phyloP scores from a whole-genome alignment of 2,329 filamentous ascomycete genomes.

The Colletotrichum orbiculare region DNA sequence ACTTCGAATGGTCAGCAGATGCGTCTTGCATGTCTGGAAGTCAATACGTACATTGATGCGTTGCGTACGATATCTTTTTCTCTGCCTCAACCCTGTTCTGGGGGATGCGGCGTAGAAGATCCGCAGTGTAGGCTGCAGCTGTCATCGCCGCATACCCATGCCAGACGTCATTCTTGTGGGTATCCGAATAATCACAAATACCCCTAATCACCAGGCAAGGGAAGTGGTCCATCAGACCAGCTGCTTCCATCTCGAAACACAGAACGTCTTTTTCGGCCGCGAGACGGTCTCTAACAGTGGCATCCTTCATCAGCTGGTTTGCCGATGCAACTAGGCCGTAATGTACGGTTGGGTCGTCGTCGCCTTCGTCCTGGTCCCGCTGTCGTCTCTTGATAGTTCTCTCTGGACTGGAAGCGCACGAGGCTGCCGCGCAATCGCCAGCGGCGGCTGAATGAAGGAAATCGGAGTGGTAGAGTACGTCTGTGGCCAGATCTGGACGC shows the following conservation, averaged over 20 bases:
- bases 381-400: too few species aligned
- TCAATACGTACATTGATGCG: neutral
- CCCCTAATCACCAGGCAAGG: constrained; percentile 52
- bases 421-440: neutral
- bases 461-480: neutral
- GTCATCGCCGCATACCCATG: constrained; percentile 48
- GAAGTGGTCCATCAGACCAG: constrained; percentile 42
- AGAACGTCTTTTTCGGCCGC: constrained; percentile 33
- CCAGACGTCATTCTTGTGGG: constrained; percentile 51
- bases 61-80: neutral
- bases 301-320: constrained; percentile 51
- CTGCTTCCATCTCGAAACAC: constrained; percentile 47
- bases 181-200: constrained; percentile 54
- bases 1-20: neutral
- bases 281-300: constrained; percentile 43
- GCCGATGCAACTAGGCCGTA: constrained; percentile 45
- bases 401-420: neutral
- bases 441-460: neutral
- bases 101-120: neutral
- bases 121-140: constrained; percentile 44
- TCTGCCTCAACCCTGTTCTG: neutral
- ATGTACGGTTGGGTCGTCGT: constrained; percentile 32
- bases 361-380: neutral
- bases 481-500: neutral
- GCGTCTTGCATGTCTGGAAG: neutral